Percentiles rank a stretch among this genome's conserved stretches.
These are phyloP conservation scores for Claviceps purpurea DNA, from an alignment of 2,329 filamentous ascomycete genomes.

Conservation along the genomic window DNA sequence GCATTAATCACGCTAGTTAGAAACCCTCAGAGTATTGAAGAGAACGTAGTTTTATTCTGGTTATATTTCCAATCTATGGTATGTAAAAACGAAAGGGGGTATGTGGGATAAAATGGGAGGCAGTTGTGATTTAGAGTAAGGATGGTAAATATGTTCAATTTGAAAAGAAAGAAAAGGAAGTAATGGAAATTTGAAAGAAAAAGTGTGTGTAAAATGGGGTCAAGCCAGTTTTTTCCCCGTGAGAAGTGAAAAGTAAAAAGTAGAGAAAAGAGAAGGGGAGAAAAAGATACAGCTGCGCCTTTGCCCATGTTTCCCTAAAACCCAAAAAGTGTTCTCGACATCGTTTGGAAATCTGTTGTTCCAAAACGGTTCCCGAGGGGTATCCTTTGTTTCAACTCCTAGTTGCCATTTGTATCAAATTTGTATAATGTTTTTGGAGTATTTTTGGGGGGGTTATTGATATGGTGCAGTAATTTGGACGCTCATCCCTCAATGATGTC, in stretches of 20 bases:
- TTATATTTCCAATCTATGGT: too few species aligned
- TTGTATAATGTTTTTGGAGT: too few species aligned
- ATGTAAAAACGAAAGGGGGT: too few species aligned
- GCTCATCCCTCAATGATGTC: too few species aligned
- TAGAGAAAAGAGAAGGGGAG: not conserved
- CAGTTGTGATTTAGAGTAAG: too few species aligned
- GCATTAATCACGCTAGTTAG: too few species aligned
- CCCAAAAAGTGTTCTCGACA: not conserved
- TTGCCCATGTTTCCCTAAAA: not conserved
- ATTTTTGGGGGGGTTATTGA: too few species aligned
- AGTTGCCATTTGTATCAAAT: not conserved
- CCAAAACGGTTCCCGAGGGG: conserved; percentile 2
- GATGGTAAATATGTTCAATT: too few species aligned
- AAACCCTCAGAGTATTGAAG: too few species aligned
- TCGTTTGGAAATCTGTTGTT: not conserved
- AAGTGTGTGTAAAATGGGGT: not conserved
- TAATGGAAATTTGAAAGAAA: not conserved
- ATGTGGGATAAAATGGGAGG: too few species aligned
- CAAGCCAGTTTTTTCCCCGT: not conserved
- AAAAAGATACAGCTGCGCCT: not conserved
- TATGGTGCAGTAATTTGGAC: too few species aligned
- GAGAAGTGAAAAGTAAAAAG: not conserved
- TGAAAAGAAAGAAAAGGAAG: not conserved
- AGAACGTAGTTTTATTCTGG: too few species aligned
- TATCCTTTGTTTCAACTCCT: not conserved